phyloP scores from a whole-genome alignment of 73 alveolate species.

The Vitrella brassicaformis region DNA sequence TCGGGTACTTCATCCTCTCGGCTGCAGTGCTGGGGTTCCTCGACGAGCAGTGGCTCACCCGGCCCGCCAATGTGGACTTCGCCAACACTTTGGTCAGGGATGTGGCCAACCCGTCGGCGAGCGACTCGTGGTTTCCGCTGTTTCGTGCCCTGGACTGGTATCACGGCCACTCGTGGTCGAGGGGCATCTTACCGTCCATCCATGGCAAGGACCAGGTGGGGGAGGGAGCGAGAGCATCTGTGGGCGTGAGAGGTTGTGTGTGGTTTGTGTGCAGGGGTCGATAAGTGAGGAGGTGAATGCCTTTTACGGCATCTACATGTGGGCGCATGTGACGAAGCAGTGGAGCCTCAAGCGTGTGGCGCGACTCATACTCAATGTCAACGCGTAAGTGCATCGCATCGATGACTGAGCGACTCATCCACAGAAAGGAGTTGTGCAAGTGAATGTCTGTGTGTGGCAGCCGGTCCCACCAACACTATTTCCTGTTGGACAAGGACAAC shows the following conservation, averaged over 20 bases:
- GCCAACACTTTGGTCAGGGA: constrained; percentile 24
- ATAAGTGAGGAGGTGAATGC: no score
- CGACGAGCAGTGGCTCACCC: constrained; percentile 3
- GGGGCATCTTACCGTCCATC: constrained; percentile 16
- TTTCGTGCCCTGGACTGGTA: constrained; percentile 28
- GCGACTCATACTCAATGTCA: no score
- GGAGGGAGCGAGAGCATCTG: background rate
- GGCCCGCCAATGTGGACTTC: constrained; percentile 4
- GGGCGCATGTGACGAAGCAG: no score
- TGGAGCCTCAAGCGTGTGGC: no score
- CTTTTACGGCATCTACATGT: no score
- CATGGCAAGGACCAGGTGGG: constrained; percentile 21
- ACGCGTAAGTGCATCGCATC: no score
- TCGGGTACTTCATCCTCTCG: constrained; percentile 16
- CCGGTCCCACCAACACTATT: no score
- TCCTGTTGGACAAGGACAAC: no score
- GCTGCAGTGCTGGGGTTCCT: constrained; percentile 16
- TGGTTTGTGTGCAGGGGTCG: no score
- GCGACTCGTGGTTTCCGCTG: constrained; percentile 6
- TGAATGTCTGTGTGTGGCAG: no score
- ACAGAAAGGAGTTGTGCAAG: no score
- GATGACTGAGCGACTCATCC: no score
- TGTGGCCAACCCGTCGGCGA: constrained; percentile 13
- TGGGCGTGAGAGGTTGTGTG: background rate
- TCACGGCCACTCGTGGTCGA: constrained; percentile 21